Evolutionary conservation across 2,329 filamentous ascomycete species (phyloP), one percentile per base, ranked within the genome.

Genomic region (Grosmannia penicillata): DNA sequence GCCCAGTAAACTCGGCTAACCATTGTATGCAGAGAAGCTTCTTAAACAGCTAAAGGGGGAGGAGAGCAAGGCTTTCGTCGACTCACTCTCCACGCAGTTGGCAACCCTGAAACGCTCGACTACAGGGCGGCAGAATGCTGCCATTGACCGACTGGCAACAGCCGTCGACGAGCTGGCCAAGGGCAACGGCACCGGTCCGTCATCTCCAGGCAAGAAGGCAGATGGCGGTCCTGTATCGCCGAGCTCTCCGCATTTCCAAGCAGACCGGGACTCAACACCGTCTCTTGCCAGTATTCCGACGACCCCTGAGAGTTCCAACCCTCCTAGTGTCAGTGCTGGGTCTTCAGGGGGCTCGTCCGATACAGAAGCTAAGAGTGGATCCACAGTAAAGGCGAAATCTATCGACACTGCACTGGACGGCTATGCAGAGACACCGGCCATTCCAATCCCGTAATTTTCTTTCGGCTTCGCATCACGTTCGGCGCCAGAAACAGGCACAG

Each of bases 221-320:
- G 31, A 4, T 30, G 29, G 34, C 28, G 40, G 39, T 18, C 17
- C 38, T n/a, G 47, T 42, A 42, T 49, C 43, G 47, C 53, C 45
- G 9, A 53, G 56, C 8, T 57, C 58, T 2, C 54, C 58, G 3
- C 56, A 56, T 29, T 56, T 66, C 33, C 56, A 64, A 43, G 57
- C 64, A 40, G 59, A 70, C 47, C 57, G 61, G 51, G 56, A 60
- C 58, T 68, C 75, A 8, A 80, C 78, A 1, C 81, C 80, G 2
- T 66, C 68, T 18, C 65, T 83, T 38, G 81, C 77, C 2, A 78
- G 70, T 47, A 78, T 78, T 48, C 72, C 72, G 28, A 81, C 81
- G 51, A 82, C 75, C 45, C 77, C 77, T 2, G 73, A 76, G 48
- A 82, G 72, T 53, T 76, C 65, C 52, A 75, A 70, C 43, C 65